phyloP scores from a whole-genome alignment of 2,329 filamentous ascomycete species.

The Cytospora chrysosperma region DNA sequence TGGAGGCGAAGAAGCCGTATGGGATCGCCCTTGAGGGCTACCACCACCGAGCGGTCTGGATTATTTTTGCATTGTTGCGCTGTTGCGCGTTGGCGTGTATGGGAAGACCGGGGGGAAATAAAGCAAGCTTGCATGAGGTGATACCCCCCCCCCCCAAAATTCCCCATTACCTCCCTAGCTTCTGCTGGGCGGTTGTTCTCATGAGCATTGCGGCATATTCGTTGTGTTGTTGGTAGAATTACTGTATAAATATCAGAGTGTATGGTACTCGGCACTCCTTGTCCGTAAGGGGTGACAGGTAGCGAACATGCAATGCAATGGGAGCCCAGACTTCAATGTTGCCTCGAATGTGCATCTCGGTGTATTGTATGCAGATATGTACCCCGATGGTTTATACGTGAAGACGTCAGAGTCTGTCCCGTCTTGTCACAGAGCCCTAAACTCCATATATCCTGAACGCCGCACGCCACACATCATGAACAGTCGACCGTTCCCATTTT shows the following conservation, averaged over 20 bases:
- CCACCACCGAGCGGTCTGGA: neutral
- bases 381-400: neutral
- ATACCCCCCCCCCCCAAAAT: slow-evolving; percentile 14
- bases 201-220: slow-evolving; percentile 2
- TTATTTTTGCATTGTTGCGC: neutral
- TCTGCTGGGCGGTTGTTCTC: slow-evolving; percentile 1
- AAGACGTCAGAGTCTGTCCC: neutral
- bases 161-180: neutral
- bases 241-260: slow-evolving; percentile 1
- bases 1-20: neutral
- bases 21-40: neutral
- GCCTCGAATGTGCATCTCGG: neutral
- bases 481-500: neutral
- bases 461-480: no score
- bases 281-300: neutral
- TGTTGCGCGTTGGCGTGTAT: neutral
- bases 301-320: neutral
- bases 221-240: slow-evolving; percentile 12
- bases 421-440: neutral
- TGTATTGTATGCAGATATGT: neutral
- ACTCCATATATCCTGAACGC: neutral
- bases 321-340: neutral
- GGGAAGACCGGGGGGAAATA: neutral
- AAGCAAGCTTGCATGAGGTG: slow-evolving; percentile 14
- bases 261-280: neutral